phyloP scores from a whole-genome alignment of 169 alveolate species.

The Cryptosporidium parvum region DNA sequence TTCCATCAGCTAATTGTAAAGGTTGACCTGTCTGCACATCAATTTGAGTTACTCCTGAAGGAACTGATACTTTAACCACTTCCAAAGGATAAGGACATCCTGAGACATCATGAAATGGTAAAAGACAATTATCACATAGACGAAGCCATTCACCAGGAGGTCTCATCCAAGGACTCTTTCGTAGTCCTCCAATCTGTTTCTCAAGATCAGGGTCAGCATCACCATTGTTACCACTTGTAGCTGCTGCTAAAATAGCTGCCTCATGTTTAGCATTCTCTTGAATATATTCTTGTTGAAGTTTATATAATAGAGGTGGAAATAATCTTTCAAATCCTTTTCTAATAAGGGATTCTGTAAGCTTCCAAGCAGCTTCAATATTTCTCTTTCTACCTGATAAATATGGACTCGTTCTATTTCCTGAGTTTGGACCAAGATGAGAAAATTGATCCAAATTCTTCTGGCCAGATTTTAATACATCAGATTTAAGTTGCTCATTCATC shows the following conservation, averaged over 20 bases:
- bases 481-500: constrained; percentile 73
- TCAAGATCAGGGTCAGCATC: constrained; percentile 51
- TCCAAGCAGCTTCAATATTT: constrained; percentile 74
- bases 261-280: constrained; percentile 70
- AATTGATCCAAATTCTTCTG: constrained; percentile 52
- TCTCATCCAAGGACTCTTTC: constrained; percentile 75
- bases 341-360: constrained; percentile 49
- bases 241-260: constrained; percentile 72
- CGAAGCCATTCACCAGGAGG: constrained; percentile 76
- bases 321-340: constrained; percentile 64
- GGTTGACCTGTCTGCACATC: constrained; percentile 73
- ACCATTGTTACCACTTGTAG: constrained; percentile 28
- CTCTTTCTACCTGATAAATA: constrained; percentile 67
- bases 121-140: constrained; percentile 61
- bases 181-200: constrained; percentile 57
- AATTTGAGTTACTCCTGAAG: constrained; percentile 74
- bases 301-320: constrained; percentile 50
- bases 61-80: constrained; percentile 72
- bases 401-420: constrained; percentile 19
- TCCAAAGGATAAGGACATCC: constrained; percentile 75
- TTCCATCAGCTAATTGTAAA: constrained; percentile 66
- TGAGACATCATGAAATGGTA: constrained; percentile 71
- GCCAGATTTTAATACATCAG: constrained; percentile 72
- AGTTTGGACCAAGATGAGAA: constrained; percentile 13
- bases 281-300: constrained; percentile 66